These are phyloP conservation scores for Chlorella vulgaris DNA, from an alignment of 139 green algal species.

Conservation along the genomic window DNA sequence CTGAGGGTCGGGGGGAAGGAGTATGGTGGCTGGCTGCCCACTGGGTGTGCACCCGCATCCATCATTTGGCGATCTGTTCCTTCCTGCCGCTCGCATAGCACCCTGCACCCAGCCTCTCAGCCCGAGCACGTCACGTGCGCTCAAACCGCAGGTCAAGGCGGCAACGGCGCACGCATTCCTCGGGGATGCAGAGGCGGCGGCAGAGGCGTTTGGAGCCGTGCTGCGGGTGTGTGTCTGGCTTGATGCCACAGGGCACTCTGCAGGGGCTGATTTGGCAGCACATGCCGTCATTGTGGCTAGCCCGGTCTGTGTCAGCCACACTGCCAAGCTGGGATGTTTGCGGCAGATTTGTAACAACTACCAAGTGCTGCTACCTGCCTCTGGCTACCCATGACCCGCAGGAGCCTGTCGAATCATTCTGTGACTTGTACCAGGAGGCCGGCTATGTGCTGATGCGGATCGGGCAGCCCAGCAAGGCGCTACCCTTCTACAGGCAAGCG, in stretches of 20 bases:
- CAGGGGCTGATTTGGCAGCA: background rate
- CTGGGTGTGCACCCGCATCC: too few species aligned
- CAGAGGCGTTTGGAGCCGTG: slow-evolving; percentile 38
- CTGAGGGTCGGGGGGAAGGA: too few species aligned
- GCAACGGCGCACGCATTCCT: slow-evolving; percentile 66
- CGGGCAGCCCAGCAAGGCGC: slow-evolving; percentile 46
- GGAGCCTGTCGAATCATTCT: slow-evolving; percentile 54
- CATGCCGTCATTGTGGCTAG: background rate
- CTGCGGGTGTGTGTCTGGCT: background rate
- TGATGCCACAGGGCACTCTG: background rate
- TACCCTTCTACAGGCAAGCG: slow-evolving; percentile 46
- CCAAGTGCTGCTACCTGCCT: background rate
- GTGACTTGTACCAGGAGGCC: slow-evolving; percentile 72
- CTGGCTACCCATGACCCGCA: background rate
- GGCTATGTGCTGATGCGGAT: slow-evolving; percentile 54
- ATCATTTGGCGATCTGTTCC: too few species aligned
- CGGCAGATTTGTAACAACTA: too few species aligned
- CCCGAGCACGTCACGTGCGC: too few species aligned
- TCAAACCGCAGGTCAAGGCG: slow-evolving; percentile 48
- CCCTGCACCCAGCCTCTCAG: background rate
- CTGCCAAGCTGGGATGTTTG: background rate
- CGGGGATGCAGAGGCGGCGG: slow-evolving; percentile 48
- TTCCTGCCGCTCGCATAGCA: too few species aligned
- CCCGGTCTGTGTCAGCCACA: background rate
- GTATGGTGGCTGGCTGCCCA: too few species aligned